phyloP scores from a whole-genome alignment of 2,329 filamentous ascomycete species.

The Scopulariopsis brevicaulis region DNA sequence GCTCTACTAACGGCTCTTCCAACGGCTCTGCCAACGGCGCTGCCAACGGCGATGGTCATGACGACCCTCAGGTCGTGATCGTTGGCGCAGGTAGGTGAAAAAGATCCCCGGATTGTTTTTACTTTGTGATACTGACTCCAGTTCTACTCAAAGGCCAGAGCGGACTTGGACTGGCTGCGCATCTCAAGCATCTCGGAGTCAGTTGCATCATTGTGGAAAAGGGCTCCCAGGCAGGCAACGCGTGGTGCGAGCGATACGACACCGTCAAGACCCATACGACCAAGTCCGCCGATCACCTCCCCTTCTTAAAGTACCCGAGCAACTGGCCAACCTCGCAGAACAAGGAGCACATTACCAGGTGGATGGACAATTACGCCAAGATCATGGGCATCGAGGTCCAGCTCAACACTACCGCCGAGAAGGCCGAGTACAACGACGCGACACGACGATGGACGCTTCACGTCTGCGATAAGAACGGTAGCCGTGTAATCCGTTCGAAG shows the following conservation, averaged over 20 bases:
- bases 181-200: conserved; percentile 15
- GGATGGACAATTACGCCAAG: conserved; percentile 34
- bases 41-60: conserved; percentile 11
- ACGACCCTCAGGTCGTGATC: conserved; percentile 25
- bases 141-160: conserved; percentile 21
- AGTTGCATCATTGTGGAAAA: conserved; percentile 28
- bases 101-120: background rate
- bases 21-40: background rate
- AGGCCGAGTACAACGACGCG: conserved; percentile 23
- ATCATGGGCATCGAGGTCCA: conserved; percentile 36
- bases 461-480: conserved; percentile 11
- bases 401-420: conserved; percentile 23
- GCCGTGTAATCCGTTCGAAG: conserved; percentile 19
- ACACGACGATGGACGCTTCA: conserved; percentile 24
- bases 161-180: conserved; percentile 24
- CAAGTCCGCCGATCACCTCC: conserved; percentile 12
- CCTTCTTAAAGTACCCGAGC: conserved; percentile 13
- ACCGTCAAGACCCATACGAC: conserved; percentile 11
- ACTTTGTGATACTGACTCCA: background rate
- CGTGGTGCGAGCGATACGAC: conserved; percentile 36
- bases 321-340: conserved; percentile 21
- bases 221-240: conserved; percentile 31
- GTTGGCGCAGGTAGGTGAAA: conserved; percentile 21
- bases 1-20: too few relatives aligned
- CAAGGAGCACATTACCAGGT: conserved; percentile 33